Conservation (phyloP, 495 filamentous ascomycete genomes). For the Aspergillus campestris region DNA sequence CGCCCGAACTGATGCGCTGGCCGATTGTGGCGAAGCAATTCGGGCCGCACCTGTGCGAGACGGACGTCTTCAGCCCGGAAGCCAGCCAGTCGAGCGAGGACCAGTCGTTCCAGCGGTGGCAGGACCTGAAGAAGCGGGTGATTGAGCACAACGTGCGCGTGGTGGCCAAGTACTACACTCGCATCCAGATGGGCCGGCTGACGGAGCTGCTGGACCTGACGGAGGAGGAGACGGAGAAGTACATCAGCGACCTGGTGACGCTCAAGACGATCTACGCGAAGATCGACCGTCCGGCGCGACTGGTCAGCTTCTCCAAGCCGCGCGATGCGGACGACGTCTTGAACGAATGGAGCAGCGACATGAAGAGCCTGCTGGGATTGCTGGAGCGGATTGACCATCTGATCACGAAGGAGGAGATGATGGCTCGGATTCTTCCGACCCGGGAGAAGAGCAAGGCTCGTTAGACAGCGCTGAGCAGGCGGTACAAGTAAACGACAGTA, state of each 20-base stretch:
- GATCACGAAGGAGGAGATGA: slow-evolving; percentile 99
- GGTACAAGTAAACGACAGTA: slow-evolving; percentile 32
- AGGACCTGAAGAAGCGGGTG: slow-evolving; percentile 91
- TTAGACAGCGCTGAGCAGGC: slow-evolving; percentile 17
- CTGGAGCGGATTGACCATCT: slow-evolving; percentile 94
- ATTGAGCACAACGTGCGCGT: slow-evolving; percentile 99
- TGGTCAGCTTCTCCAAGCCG: slow-evolving; percentile 89
- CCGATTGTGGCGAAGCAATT: slow-evolving; percentile 81
- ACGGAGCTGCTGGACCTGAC: slow-evolving; percentile 84
- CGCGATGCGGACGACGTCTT: slow-evolving; percentile 94
- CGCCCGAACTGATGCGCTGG: slow-evolving; percentile 97
- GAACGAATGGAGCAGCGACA: slow-evolving; percentile 97
- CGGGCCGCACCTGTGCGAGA: slow-evolving; percentile 78
- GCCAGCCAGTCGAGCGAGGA: slow-evolving; percentile 55
- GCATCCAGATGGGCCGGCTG: slow-evolving; percentile 82
- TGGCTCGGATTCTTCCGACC: slow-evolving; percentile 84
- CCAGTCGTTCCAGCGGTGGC: slow-evolving; percentile 75
- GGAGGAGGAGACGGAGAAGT: slow-evolving; percentile 94
- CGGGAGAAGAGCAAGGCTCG: slow-evolving; percentile 46
- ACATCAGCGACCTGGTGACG: slow-evolving; percentile 90
- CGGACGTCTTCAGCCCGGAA: slow-evolving; percentile 69
- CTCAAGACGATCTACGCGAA: slow-evolving; percentile 96
- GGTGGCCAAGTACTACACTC: slow-evolving; percentile 96
- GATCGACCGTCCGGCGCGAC: slow-evolving; percentile 86
- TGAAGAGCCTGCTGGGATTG: slow-evolving; percentile 91